Evolutionary conservation across 2,329 filamentous ascomycete genomes (phyloP).

Genomic region (Colletotrichum caudatum): DNA sequence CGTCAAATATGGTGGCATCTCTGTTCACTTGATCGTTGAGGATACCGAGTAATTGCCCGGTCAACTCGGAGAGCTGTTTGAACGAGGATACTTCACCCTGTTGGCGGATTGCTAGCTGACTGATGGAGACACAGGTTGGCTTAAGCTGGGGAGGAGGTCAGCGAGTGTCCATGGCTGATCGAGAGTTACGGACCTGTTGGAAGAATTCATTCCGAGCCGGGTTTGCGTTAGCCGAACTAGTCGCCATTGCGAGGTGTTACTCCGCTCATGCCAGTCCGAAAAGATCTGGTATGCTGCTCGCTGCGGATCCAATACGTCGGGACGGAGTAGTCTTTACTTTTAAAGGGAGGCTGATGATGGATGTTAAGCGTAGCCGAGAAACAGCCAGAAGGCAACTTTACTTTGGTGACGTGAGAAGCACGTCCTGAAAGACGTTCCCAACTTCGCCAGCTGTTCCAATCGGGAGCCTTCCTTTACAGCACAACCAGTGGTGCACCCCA

Average conservation of each 20-base stretch:
- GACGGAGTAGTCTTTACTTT: background rate
- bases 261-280: conserved; percentile 1
- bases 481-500: background rate
- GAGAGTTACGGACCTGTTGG: conserved; percentile 47
- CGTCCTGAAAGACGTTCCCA: conserved; percentile 3
- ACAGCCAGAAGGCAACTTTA: background rate
- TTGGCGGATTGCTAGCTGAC: conserved; percentile 66
- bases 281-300: no score
- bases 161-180: background rate
- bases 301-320: background rate
- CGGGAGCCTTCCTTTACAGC: conserved; percentile 13
- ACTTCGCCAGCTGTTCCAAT: conserved; percentile 12
- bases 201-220: conserved; percentile 52
- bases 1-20: conserved; percentile 71
- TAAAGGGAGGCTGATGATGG: background rate
- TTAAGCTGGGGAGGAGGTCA: conserved; percentile 63
- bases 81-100: conserved; percentile 55
- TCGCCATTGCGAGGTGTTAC: conserved; percentile 30
- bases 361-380: background rate
- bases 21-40: conserved; percentile 58
- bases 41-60: conserved; percentile 59
- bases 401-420: background rate
- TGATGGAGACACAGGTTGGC: conserved; percentile 71
- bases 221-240: conserved; percentile 20
- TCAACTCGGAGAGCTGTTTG: conserved; percentile 60